phyloP scores from a whole-genome alignment of 805 yeast species.

The Saturnispora galanensis region DNA sequence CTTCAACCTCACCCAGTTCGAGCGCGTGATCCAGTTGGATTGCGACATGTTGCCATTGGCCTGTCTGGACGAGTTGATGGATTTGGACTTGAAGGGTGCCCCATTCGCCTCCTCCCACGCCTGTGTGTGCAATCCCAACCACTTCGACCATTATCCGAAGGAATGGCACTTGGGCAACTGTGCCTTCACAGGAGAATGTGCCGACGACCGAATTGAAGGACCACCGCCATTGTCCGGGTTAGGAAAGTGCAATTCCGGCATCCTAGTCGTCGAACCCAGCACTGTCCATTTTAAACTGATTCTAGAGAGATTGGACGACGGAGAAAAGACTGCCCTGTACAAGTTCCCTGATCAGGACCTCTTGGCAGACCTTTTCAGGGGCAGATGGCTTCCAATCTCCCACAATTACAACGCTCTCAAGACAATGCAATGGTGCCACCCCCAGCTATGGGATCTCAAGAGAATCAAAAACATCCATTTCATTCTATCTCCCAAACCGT shows the following conservation, averaged over 20 bases:
- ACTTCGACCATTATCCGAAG: conserved; percentile 41
- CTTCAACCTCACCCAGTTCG: conserved; percentile 39
- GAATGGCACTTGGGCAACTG: conserved; percentile 46
- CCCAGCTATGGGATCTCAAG: conserved; percentile 35
- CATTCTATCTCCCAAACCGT: conserved; percentile 51
- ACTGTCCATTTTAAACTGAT: conserved; percentile 31
- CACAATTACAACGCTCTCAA: conserved; percentile 48
- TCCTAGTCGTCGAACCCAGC: conserved; percentile 40
- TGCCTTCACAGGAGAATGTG: conserved; percentile 29
- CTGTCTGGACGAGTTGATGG: conserved; percentile 54
- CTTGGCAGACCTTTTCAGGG: conserved; percentile 42
- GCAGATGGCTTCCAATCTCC: conserved; percentile 41
- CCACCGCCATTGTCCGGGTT: conserved; percentile 35
- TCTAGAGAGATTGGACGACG: conserved; percentile 29
- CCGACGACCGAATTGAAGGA: conserved; percentile 21
- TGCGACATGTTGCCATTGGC: conserved; percentile 48
- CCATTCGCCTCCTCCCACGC: conserved; percentile 53
- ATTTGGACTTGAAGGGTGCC: conserved; percentile 28
- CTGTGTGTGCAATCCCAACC: conserved; percentile 52
- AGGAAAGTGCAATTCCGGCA: conserved; percentile 50
- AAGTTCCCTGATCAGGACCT: conserved; percentile 52
- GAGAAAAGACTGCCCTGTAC: conserved; percentile 28
- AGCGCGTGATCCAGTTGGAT: conserved; percentile 47
- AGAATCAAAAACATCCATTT: conserved; percentile 50
- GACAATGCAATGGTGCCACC: conserved; percentile 37